Evolutionary conservation across 768 basidiomycete genomes (phyloP), one percentile per base, ranked within the genome.

Genomic region (Agaricus blazei): DNA sequence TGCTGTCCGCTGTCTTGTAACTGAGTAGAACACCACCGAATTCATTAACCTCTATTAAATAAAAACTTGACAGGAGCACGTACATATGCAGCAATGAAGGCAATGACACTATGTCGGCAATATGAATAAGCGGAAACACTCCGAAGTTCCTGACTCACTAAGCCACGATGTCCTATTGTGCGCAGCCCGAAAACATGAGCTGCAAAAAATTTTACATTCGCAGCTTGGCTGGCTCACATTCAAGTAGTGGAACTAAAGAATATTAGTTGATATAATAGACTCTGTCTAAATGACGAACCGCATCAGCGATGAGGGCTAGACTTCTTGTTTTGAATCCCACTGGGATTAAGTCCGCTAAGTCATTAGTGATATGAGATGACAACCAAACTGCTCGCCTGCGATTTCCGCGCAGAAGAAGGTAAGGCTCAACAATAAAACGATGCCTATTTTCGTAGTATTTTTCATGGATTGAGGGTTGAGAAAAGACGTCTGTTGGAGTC

Each of bases 251-350:
- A 81, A 81, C 79, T 81, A 56, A 47, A 41, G 54, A 54, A 60
- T 24, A 48, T 55, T 34, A 51, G 40, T 29, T 48, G 51, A 36
- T 40, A 53, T 36, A 47, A 28, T 26, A n/a, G 27, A 51, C 52
- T 45, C 14, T 23, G 40, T 41, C 43, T 51, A 27, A 26, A 14
- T 23, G 59, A 74, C 79, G 59, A 44, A 81, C 79, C 37, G 80
- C 80, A 65, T 82, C 80, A 56, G 79, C 81, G 64, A 81, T 78
- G 49, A 82, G 67, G 34, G 80, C 81, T 14, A 81, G 64, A 68
- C 79, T 79, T 62, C 73, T 78, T 0, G 81, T 82, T 44, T 72
- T 74, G 62, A 82, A 79, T 9, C 80, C 81, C 65, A 81, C 81
- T 79, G 50, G 9, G 44, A 45, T 8, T 27, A 38, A 15, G 40